phyloP scores from a whole-genome alignment of 352 stramenopile species.

The Thraustochytrium sp. region DNA sequence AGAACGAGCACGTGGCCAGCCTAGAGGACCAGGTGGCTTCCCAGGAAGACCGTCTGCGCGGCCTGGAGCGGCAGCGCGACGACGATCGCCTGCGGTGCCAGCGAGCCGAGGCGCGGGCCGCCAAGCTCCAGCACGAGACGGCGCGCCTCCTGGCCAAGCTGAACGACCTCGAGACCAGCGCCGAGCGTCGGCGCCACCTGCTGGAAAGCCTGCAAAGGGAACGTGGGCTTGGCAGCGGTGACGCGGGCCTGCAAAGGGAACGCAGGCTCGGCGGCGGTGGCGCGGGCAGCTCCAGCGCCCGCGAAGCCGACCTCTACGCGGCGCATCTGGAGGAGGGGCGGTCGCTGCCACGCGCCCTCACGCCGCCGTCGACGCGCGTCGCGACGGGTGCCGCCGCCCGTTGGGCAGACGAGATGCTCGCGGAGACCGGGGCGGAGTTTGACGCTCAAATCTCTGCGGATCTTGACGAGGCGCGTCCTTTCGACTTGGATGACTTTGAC shows the following conservation, averaged over 20 bases:
- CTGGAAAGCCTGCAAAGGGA: slow-evolving; percentile 10
- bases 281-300: neutral
- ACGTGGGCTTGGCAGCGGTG: neutral
- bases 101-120: neutral
- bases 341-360: too few species aligned
- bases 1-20: neutral
- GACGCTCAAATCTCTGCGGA: too few species aligned
- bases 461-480: too few species aligned
- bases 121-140: neutral
- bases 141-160: neutral
- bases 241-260: too few species aligned
- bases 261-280: neutral
- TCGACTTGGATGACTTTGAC: too few species aligned
- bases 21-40: neutral
- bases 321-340: too few species aligned
- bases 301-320: neutral
- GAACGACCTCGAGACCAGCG: neutral
- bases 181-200: neutral
- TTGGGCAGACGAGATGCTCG: too few species aligned
- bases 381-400: too few species aligned
- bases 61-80: neutral
- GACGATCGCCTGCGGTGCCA: neutral
- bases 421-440: too few species aligned
- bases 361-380: too few species aligned
- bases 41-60: neutral